phyloP scores from a whole-genome alignment of 495 filamentous ascomycete species.

The Penicillium macrosclerotiorum region DNA sequence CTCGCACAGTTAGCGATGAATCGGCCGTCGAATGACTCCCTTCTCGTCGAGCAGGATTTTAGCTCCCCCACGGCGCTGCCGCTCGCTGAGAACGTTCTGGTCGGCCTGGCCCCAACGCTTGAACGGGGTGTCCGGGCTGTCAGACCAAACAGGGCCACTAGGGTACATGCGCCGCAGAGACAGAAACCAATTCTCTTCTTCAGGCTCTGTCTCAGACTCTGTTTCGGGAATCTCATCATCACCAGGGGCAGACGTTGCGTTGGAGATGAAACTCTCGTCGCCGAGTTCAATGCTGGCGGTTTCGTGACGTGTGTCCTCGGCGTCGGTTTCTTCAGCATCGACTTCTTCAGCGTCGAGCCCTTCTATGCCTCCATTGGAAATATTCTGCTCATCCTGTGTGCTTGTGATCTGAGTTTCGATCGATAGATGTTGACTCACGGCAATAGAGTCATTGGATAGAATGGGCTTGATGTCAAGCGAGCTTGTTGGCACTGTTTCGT shows the following conservation, averaged over 20 bases:
- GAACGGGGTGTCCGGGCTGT: conserved; percentile 40
- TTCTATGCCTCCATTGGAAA: not conserved
- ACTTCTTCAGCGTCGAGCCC: conserved; percentile 16
- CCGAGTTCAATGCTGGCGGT: conserved; percentile 46
- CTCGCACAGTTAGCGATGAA: conserved; percentile 7
- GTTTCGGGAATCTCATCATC: conserved; percentile 1
- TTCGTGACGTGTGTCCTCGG: conserved; percentile 30
- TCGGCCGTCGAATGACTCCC: conserved; percentile 30
- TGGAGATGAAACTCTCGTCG: conserved; percentile 22
- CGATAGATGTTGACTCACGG: not conserved
- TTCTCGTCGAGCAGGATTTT: conserved; percentile 31
- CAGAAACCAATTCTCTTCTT: conserved; percentile 36
- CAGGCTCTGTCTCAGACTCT: conserved; percentile 10
- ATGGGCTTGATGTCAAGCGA: not conserved
- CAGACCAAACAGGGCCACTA: conserved; percentile 29
- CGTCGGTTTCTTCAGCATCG: conserved; percentile 14
- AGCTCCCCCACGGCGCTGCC: conserved; percentile 25
- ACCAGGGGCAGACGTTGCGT: not conserved
- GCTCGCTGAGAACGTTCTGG: conserved; percentile 30
- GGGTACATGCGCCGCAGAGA: conserved; percentile 31
- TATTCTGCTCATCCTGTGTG: not conserved
- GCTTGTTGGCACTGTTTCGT: not conserved
- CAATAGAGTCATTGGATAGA: not conserved
- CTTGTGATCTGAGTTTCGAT: not conserved
- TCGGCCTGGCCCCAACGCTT: conserved; percentile 42